A percentile compares a stretch with the other conserved stretches of the same genome.
Conservation (phyloP, 2,329 filamentous ascomycete species). For the Aaosphaeria pasadenensis region DNA sequence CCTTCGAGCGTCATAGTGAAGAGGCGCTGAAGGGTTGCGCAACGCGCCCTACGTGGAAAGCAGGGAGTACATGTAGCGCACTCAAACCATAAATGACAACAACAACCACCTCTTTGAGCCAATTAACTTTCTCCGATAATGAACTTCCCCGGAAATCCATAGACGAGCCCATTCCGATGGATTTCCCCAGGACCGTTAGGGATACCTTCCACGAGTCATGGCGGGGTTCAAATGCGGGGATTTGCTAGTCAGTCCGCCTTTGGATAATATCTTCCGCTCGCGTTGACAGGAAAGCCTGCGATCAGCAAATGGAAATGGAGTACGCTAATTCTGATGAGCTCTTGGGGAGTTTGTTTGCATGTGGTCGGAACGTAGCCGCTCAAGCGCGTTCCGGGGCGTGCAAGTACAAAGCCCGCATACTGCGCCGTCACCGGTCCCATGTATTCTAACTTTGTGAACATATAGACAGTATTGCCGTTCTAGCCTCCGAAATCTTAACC, state of each 20-base stretch:
- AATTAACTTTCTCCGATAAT: too few relatives aligned
- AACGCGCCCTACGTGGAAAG: too few relatives aligned
- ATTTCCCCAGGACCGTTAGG: slow-evolving; percentile 1
- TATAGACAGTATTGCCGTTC: too few relatives aligned
- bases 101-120: too few relatives aligned
- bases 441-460: too few relatives aligned
- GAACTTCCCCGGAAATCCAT: slow-evolving; percentile 1
- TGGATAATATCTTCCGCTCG: slow-evolving; percentile 28
- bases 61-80: too few relatives aligned
- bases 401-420: too few relatives aligned
- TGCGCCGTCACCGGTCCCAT: too few relatives aligned
- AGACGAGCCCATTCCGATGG: slow-evolving; percentile 5
- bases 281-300: neutral
- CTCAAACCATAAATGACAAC: too few relatives aligned
- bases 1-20: slow-evolving; percentile 1
- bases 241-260: slow-evolving; percentile 8
- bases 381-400: too few relatives aligned
- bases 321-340: neutral
- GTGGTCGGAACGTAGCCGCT: neutral
- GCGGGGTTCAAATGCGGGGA: slow-evolving; percentile 15
- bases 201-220: slow-evolving; percentile 18
- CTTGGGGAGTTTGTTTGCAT: neutral
- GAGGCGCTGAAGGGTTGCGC: neutral
- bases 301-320: neutral
- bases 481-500: too few relatives aligned